Conservation (phyloP, 2,329 filamentous ascomycete species). For the Trichophyton rubrum region DNA sequence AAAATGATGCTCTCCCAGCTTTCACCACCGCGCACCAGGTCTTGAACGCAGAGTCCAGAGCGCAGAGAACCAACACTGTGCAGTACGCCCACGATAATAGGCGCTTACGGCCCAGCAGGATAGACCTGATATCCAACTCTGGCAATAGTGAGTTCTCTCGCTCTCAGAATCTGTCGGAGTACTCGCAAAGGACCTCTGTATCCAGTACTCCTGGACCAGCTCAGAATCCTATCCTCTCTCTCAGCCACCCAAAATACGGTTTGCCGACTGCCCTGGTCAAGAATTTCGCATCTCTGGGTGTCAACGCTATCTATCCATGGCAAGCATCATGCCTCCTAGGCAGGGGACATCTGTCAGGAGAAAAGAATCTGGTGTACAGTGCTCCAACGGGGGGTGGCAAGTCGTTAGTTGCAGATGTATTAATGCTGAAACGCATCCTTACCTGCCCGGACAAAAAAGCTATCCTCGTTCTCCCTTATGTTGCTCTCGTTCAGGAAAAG, state of each 20-base stretch:
- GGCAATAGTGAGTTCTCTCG: not conserved
- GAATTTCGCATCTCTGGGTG: slow-evolving; percentile 56
- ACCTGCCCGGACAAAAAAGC: slow-evolving; percentile 52
- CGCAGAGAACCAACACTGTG: slow-evolving; percentile 3
- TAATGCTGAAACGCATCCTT: slow-evolving; percentile 62
- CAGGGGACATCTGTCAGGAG: slow-evolving; percentile 51
- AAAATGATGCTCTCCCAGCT: not conserved
- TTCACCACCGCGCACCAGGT: slow-evolving; percentile 10
- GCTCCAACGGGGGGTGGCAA: slow-evolving; percentile 69
- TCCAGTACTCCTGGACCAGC: slow-evolving; percentile 23
- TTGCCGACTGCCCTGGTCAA: slow-evolving; percentile 48
- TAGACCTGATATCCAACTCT: slow-evolving; percentile 17
- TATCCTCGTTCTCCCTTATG: slow-evolving; percentile 61
- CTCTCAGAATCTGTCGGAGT: slow-evolving; percentile 34
- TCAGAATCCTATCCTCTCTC: slow-evolving; percentile 40
- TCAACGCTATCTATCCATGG: slow-evolving; percentile 65
- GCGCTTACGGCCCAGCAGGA: slow-evolving; percentile 20
- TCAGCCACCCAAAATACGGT: slow-evolving; percentile 52
- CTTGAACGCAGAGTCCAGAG: not conserved
- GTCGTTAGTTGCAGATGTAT: slow-evolving; percentile 58
- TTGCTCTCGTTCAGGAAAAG: slow-evolving; percentile 70
- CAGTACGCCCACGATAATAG: slow-evolving; percentile 24
- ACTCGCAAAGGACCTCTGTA: slow-evolving; percentile 41
- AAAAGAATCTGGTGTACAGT: slow-evolving; percentile 63
- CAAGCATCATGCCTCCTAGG: slow-evolving; percentile 61